Conservation (phyloP, 2,329 filamentous ascomycete species). For the Penicillium sp. region DNA sequence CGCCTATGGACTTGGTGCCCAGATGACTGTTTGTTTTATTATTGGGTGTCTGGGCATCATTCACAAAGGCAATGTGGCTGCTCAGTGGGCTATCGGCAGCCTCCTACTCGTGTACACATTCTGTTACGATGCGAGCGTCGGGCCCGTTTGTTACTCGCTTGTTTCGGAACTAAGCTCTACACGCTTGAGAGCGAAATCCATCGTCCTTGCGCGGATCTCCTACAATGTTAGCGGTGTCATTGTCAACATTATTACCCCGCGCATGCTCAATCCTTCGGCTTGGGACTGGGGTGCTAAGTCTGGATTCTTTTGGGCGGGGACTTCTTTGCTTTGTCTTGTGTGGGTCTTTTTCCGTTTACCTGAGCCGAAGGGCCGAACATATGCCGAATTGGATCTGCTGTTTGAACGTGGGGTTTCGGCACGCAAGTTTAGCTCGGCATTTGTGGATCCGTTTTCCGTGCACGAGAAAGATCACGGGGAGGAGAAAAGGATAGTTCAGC, state of each 20-base stretch:
- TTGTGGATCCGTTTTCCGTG: slow-evolving; percentile 32
- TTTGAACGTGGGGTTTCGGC: slow-evolving; percentile 43
- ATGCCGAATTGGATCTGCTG: slow-evolving; percentile 43
- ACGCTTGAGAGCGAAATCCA: slow-evolving; percentile 54
- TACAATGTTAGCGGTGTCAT: slow-evolving; percentile 53
- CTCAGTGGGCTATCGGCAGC: slow-evolving; percentile 44
- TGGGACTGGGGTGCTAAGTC: slow-evolving; percentile 41
- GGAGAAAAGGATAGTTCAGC: not conserved
- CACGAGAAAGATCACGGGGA: not conserved
- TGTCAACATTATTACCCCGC: slow-evolving; percentile 37
- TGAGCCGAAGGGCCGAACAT: slow-evolving; percentile 45
- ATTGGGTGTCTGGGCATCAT: slow-evolving; percentile 27
- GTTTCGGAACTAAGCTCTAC: slow-evolving; percentile 55
- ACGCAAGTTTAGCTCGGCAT: slow-evolving; percentile 38
- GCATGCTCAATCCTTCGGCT: slow-evolving; percentile 33
- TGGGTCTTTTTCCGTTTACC: slow-evolving; percentile 49
- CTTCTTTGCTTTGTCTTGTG: slow-evolving; percentile 32
- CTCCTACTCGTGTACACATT: slow-evolving; percentile 48
- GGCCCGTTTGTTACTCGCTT: slow-evolving; percentile 54
- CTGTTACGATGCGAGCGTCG: slow-evolving; percentile 55
- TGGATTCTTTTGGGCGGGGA: slow-evolving; percentile 46
- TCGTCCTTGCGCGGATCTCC: slow-evolving; percentile 52
- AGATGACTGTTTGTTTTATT: slow-evolving; percentile 29
- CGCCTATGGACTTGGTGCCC: slow-evolving; percentile 28
- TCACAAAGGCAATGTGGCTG: slow-evolving; percentile 26